A percentile compares a stretch with the other conserved stretches of the same genome.
Conservation (phyloP, 768 basidiomycete species). For the Leccinum rimulosum region DNA sequence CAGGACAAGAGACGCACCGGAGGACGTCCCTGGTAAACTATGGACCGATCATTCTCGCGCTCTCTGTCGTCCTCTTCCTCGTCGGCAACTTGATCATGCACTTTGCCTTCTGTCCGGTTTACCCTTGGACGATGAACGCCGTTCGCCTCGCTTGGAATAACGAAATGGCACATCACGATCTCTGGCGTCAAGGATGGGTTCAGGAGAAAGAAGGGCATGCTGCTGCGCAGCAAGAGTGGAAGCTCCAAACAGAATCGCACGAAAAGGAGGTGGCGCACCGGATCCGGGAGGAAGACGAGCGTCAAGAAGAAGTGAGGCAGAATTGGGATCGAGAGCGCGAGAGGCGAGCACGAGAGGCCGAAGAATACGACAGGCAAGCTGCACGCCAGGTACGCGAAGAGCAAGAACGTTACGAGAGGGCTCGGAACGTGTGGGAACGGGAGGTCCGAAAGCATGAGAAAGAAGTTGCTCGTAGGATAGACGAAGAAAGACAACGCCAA, state of each 20-base stretch:
- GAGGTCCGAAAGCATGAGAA: slow-evolving; percentile 6
- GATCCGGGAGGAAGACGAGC: slow-evolving; percentile 5
- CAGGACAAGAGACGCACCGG: not conserved
- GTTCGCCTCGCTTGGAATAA: slow-evolving; percentile 13
- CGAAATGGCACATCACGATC: not conserved
- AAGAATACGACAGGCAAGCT: slow-evolving; percentile 4
- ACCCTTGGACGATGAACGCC: slow-evolving; percentile 6
- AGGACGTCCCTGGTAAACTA: not conserved
- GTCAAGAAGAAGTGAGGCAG: slow-evolving; percentile 5
- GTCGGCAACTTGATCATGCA: slow-evolving; percentile 1
- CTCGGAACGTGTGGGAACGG: slow-evolving; percentile 1
- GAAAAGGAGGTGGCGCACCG: slow-evolving; percentile 7
- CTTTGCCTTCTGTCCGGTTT: slow-evolving; percentile 9
- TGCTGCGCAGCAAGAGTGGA: slow-evolving; percentile 1
- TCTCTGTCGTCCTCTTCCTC: not conserved
- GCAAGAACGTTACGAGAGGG: slow-evolving; percentile 6
- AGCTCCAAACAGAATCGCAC: slow-evolving; percentile 12
- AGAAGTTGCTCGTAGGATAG: not conserved
- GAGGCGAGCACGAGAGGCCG: not conserved
- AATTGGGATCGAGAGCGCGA: slow-evolving; percentile 7
- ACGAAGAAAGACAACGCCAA: slow-evolving; percentile 7
- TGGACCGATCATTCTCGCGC: not conserved
- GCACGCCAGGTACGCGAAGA: slow-evolving; percentile 7
- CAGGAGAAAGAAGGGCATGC: slow-evolving; percentile 7
- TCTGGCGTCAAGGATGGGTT: slow-evolving; percentile 5